A percentile compares a stretch with the other conserved stretches of the same genome.
These are phyloP conservation scores for Myriosclerotinia scirpicola DNA, from an alignment of 2,329 filamentous ascomycete genomes.

Conservation along the genomic window DNA sequence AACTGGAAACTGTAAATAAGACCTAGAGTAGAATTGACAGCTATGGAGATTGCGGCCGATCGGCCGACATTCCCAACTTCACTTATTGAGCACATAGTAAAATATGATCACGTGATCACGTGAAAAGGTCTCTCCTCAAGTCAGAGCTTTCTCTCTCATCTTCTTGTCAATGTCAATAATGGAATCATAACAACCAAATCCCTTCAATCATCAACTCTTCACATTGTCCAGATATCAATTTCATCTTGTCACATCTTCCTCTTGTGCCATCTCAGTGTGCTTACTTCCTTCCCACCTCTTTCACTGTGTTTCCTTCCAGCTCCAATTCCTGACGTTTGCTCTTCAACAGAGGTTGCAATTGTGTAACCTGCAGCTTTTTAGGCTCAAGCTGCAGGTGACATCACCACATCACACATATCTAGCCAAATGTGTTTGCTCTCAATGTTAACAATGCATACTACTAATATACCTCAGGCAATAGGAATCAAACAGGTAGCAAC, in stretches of 20 bases:
- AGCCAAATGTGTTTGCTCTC: too few relatives aligned
- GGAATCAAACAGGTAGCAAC: neutral
- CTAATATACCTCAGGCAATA: neutral
- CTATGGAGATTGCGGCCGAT: neutral
- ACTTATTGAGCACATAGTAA: too few relatives aligned
- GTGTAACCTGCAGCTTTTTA: neutral
- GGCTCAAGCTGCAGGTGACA: too few relatives aligned
- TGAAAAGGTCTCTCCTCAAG: too few relatives aligned
- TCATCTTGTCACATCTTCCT: neutral
- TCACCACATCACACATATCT: neutral
- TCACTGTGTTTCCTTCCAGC: neutral
- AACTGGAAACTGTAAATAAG: neutral
- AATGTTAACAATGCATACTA: too few relatives aligned
- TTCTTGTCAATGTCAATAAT: neutral
- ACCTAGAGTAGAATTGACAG: neutral
- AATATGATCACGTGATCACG: too few relatives aligned
- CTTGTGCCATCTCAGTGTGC: neutral
- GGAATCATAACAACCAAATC: neutral
- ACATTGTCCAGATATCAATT: neutral
- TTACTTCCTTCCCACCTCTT: neutral
- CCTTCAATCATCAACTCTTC: neutral
- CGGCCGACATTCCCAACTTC: too few relatives aligned
- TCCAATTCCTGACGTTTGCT: too few relatives aligned
- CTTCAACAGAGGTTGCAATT: neutral
- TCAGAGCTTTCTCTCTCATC: too few relatives aligned